These are phyloP conservation scores for Mucor lusitanicus DNA, from an alignment of 371 early-diverging fungal genomes.

Conservation along the genomic window DNA sequence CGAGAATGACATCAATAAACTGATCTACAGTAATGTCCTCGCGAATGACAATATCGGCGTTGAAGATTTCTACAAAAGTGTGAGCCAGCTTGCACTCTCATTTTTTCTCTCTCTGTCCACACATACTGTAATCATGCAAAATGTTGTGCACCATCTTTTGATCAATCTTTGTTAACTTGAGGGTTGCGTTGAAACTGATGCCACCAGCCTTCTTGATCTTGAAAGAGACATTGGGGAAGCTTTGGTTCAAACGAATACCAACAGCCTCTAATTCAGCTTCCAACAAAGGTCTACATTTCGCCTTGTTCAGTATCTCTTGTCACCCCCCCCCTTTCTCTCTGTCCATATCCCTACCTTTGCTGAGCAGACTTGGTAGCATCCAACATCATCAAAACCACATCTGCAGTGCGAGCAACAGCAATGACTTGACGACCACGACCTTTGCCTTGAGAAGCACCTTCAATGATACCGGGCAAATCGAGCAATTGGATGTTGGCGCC, in stretches of 20 bases:
- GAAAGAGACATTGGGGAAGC: conserved; percentile 93
- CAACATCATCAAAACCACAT: conserved; percentile 97
- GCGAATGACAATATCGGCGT: conserved; percentile 98
- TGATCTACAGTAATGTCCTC: conserved; percentile 98
- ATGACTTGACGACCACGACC: conserved; percentile 97
- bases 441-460: conserved; percentile 96
- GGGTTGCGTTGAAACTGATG: conserved; percentile 91
- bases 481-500: conserved; percentile 97
- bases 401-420: conserved; percentile 98
- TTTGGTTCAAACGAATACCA: conserved; percentile 96
- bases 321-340: not conserved
- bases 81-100: not conserved
- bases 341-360: conserved; percentile 57
- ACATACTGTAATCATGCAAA: conserved; percentile 92
- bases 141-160: conserved; percentile 93
- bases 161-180: conserved; percentile 87
- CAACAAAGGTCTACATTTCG: conserved; percentile 69
- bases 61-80: conserved; percentile 76
- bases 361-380: conserved; percentile 94
- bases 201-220: conserved; percentile 99
- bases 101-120: not conserved
- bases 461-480: conserved; percentile 89
- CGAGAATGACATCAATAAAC: conserved; percentile 98
- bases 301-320: not conserved
- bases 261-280: conserved; percentile 98